Evolutionary conservation across 306 rosid genomes (phyloP).

Genomic region (Cotoneaster glaucophyllus): DNA sequence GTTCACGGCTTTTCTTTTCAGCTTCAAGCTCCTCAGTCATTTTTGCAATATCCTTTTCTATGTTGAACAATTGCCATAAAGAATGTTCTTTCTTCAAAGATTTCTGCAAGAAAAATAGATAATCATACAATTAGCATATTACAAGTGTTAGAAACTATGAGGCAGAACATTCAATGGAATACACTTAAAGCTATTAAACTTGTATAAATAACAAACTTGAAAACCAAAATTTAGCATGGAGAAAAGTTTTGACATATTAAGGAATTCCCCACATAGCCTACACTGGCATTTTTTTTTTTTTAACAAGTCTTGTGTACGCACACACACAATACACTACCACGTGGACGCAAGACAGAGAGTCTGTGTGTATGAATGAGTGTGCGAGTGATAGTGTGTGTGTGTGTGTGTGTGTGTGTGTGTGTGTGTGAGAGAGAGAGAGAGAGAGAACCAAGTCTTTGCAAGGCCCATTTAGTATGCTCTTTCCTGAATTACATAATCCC

Average conservation of each 20-base stretch:
- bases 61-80: conserved; percentile 81
- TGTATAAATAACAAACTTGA: not conserved
- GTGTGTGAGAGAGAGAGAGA: not conserved
- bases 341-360: not conserved
- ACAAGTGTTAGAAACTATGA: conserved; percentile 6
- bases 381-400: too few species aligned
- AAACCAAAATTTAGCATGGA: not conserved
- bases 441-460: not conserved
- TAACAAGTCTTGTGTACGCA: not conserved
- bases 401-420: not conserved
- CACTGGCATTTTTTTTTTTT: not conserved
- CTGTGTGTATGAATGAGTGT: not conserved
- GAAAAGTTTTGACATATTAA: not conserved
- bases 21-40: conserved; percentile 62
- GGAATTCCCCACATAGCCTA: not conserved
- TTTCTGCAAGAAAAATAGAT: conserved; percentile 48
- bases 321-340: not conserved
- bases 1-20: conserved; percentile 61
- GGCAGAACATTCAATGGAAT: not conserved
- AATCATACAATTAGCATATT: conserved; percentile 9
- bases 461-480: not conserved
- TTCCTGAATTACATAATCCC: not conserved
- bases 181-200: not conserved
- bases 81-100: conserved; percentile 73
- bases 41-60: conserved; percentile 68